Percentiles rank a stretch among this genome's conserved stretches.
Conservation (phyloP, 2,329 filamentous ascomycete species). For the Drechmeria coniospora region DNA sequence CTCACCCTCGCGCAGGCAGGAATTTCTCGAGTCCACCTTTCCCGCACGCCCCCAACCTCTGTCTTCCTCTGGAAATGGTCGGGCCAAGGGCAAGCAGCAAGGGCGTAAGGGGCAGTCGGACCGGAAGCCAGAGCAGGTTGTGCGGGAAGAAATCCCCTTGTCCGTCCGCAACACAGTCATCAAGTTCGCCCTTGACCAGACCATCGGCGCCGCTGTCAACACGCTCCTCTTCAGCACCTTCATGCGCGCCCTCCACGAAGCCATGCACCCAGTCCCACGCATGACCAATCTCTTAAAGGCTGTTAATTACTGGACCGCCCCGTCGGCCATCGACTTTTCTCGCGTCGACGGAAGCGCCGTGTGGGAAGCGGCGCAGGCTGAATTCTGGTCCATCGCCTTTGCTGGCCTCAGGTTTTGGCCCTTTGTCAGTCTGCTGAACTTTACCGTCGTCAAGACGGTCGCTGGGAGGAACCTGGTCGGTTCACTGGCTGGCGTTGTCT, state of each 20-base stretch:
- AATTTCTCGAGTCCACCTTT: constrained; percentile 58
- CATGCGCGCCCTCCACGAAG: constrained; percentile 39
- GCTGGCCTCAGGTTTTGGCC: constrained; percentile 62
- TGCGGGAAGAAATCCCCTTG: constrained; percentile 14
- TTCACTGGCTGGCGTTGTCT: constrained; percentile 55
- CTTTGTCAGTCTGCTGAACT: constrained; percentile 52
- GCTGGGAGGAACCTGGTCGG: constrained; percentile 55
- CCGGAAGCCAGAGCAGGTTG: constrained; percentile 6
- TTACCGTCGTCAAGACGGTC: constrained; percentile 52
- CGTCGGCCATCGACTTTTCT: constrained; percentile 26
- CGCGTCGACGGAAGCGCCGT: constrained; percentile 30
- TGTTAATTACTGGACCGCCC: constrained; percentile 18
- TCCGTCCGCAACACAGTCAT: constrained; percentile 47
- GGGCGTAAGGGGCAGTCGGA: constrained; percentile 7
- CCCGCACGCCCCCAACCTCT: constrained; percentile 45
- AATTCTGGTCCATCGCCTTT: constrained; percentile 48
- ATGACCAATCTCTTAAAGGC: constrained; percentile 20
- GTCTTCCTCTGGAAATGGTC: not conserved
- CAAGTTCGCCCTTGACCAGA: constrained; percentile 58
- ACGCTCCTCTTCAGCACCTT: constrained; percentile 47
- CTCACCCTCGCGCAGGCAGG: constrained; percentile 40
- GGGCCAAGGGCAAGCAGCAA: constrained; percentile 1
- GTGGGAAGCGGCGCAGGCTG: constrained; percentile 27
- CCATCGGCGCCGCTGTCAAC: constrained; percentile 48
- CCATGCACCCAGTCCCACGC: constrained; percentile 27